These are phyloP conservation scores for Plasmopara muralis DNA, from an alignment of 352 stramenopile species.

Conservation along the genomic window DNA sequence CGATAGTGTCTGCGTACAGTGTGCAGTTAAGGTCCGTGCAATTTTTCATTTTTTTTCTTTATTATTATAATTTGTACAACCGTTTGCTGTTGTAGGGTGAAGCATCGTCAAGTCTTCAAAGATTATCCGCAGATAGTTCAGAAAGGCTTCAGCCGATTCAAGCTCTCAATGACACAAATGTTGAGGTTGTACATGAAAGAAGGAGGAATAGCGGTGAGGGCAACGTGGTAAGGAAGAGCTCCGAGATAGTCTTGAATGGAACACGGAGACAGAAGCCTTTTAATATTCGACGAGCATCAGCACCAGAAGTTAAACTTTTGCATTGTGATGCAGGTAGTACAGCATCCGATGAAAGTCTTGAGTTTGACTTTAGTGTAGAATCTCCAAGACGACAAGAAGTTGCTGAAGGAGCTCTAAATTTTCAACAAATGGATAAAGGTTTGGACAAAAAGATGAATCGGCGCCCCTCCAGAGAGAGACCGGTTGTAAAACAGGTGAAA, in stretches of 20 bases:
- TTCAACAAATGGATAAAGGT: slow-evolving; percentile 10
- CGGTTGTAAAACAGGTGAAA: slow-evolving; percentile 10
- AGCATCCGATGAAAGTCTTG: slow-evolving; percentile 2
- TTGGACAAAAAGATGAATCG: slow-evolving; percentile 12
- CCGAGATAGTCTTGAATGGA: background rate
- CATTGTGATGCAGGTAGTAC: background rate
- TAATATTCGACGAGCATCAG: slow-evolving; percentile 8
- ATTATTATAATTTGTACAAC: background rate
- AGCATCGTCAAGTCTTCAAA: slow-evolving; percentile 5
- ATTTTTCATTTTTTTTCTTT: background rate
- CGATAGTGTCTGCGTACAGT: slow-evolving; percentile 46
- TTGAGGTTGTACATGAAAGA: background rate
- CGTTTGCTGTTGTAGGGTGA: slow-evolving; percentile 9
- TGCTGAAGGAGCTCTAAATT: background rate
- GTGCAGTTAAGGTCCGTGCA: slow-evolving; percentile 34
- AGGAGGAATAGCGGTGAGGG: background rate
- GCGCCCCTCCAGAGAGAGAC: slow-evolving; percentile 19
- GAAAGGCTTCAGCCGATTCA: background rate
- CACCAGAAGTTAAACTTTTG: background rate
- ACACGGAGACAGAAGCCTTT: background rate
- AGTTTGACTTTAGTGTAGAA: background rate
- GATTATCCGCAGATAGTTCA: background rate
- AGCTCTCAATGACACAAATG: background rate
- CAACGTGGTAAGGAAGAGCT: background rate
- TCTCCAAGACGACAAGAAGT: slow-evolving; percentile 4